phyloP scores from a whole-genome alignment of 805 yeast genomes.

The Starmerella riodocensis region DNA sequence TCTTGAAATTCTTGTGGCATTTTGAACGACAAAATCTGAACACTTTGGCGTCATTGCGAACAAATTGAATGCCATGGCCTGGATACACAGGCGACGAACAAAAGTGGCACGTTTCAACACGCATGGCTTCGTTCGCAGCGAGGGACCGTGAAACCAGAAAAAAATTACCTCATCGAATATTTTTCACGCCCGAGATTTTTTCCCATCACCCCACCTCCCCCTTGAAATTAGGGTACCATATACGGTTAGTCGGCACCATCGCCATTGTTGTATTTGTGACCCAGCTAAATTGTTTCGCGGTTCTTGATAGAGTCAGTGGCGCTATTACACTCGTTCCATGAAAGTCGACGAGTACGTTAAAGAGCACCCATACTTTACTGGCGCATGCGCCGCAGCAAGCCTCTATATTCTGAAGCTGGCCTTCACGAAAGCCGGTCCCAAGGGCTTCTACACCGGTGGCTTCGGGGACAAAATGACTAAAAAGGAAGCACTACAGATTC shows the following conservation, averaged over 20 bases:
- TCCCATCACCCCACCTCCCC: not conserved
- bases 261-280: too few relatives aligned
- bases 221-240: not conserved
- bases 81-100: conserved; percentile 95
- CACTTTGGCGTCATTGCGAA: conserved; percentile 95
- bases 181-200: too few relatives aligned
- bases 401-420: conserved; percentile 25
- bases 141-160: too few relatives aligned
- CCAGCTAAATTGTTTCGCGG: too few relatives aligned
- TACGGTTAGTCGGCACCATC: too few relatives aligned
- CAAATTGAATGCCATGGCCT: conserved; percentile 92
- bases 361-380: conserved; percentile 64
- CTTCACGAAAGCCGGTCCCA: conserved; percentile 38
- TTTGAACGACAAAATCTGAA: conserved; percentile 95
- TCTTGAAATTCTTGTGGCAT: conserved; percentile 94
- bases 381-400: conserved; percentile 52
- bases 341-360: conserved; percentile 20
- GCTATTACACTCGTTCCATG: conserved; percentile 6
- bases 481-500: conserved; percentile 74
- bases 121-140: too few relatives aligned
- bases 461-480: conserved; percentile 85
- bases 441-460: conserved; percentile 70
- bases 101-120: conserved; percentile 65
- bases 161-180: conserved; percentile 1
- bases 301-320: too few relatives aligned